These are phyloP conservation scores for Dimocarpus longan DNA, from an alignment of 345 rosid genomes.

Conservation along the genomic window DNA sequence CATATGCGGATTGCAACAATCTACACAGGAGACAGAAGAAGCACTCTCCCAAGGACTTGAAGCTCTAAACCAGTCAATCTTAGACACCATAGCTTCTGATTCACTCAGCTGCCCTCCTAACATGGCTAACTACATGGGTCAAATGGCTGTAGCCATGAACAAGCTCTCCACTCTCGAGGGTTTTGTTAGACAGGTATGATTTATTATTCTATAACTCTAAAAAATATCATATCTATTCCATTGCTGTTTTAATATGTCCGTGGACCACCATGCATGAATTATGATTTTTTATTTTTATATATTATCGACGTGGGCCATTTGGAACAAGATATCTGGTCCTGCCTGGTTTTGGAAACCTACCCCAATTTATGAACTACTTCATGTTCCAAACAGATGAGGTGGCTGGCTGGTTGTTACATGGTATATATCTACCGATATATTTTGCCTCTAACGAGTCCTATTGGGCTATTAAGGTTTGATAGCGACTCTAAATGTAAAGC, in stretches of 20 bases:
- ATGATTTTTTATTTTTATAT: not conserved
- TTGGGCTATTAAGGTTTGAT: not conserved
- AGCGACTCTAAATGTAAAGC: not conserved
- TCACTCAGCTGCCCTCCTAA: conserved; percentile 76
- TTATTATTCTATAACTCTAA: not conserved
- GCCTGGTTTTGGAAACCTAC: conserved; percentile 39
- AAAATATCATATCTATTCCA: not conserved
- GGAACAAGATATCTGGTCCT: conserved; percentile 28
- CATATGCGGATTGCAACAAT: conserved; percentile 83
- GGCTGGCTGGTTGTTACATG: conserved; percentile 18
- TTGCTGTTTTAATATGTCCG: not conserved
- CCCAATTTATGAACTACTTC: conserved; percentile 36
- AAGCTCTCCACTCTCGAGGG: conserved; percentile 90
- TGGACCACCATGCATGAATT: conserved; percentile 12
- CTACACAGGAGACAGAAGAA: conserved; percentile 90
- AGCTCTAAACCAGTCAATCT: conserved; percentile 78
- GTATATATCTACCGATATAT: conserved; percentile 1
- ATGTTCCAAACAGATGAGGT: conserved; percentile 29
- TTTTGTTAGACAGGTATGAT: conserved; percentile 85
- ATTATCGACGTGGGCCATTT: not conserved
- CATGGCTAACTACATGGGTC: conserved; percentile 93
- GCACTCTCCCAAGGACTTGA: conserved; percentile 91
- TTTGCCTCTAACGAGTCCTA: conserved; percentile 3
- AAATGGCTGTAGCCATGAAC: conserved; percentile 93
- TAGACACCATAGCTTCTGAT: conserved; percentile 83